Percentiles rank a stretch among this genome's conserved stretches.
These are phyloP conservation scores for Mrakiaceae sp. DNA, from an alignment of 1,284 basidiomycete species.

Conservation along the genomic window DNA sequence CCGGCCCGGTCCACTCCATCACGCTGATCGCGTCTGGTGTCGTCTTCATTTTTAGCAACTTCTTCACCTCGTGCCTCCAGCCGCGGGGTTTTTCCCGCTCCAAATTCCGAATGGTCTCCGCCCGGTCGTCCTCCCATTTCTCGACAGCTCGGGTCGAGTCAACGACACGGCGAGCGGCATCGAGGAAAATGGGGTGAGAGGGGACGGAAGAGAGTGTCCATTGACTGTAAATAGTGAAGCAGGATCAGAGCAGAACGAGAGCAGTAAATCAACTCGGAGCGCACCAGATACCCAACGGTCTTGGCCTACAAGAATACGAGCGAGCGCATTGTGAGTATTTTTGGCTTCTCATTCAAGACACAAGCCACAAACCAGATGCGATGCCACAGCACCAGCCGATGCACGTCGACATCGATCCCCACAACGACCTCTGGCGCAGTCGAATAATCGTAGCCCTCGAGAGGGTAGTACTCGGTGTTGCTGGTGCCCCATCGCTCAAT, in stretches of 20 bases:
- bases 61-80: slow-evolving; percentile 13
- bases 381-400: slow-evolving; percentile 23
- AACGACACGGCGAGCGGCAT: slow-evolving; percentile 32
- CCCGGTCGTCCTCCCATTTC: slow-evolving; percentile 22
- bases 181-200: slow-evolving; percentile 34
- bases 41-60: slow-evolving; percentile 15
- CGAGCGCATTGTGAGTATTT: too few relatives aligned
- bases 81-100: too few relatives aligned
- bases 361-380: neutral
- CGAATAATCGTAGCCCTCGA: slow-evolving; percentile 12
- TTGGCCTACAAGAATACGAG: slow-evolving; percentile 22
- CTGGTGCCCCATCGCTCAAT: slow-evolving; percentile 30
- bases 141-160: slow-evolving; percentile 26
- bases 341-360: too few relatives aligned
- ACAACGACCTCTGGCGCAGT: slow-evolving; percentile 29
- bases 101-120: neutral
- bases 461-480: slow-evolving; percentile 23
- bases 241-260: neutral
- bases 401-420: slow-evolving; percentile 35
- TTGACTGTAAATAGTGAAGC: slow-evolving; percentile 21
- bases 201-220: slow-evolving; percentile 34
- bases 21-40: slow-evolving; percentile 25
- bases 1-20: slow-evolving; percentile 35
- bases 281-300: slow-evolving; percentile 28
- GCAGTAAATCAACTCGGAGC: neutral